phyloP scores from a whole-genome alignment of 352 stramenopile genomes.

The Bremia lactucae region DNA sequence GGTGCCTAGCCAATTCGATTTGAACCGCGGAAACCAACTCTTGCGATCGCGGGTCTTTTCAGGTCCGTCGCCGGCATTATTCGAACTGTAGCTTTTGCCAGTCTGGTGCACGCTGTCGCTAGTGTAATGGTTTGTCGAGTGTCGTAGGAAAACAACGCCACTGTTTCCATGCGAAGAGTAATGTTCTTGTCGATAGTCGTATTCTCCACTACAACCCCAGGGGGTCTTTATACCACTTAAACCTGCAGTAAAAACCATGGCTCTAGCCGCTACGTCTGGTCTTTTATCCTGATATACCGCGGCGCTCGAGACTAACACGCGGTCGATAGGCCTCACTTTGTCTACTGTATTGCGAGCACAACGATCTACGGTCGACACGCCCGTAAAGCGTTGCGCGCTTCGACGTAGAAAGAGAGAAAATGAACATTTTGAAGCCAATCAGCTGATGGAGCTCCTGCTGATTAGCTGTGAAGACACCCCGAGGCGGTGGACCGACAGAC shows the following conservation, averaged over 20 bases:
- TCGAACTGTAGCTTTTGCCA: constrained; percentile 53
- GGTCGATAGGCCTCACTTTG: constrained; percentile 1
- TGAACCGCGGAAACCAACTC: constrained; percentile 83
- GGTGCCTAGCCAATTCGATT: constrained; percentile 80
- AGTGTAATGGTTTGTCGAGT: neutral
- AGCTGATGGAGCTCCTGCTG: constrained; percentile 25
- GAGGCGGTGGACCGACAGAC: constrained; percentile 12
- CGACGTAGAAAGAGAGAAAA: constrained; percentile 25
- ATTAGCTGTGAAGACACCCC: constrained; percentile 24
- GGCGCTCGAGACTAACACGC: constrained; percentile 7
- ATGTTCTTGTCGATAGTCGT: neutral
- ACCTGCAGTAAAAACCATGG: constrained; percentile 2
- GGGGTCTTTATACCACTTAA: neutral
- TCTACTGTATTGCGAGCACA: neutral
- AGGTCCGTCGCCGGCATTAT: constrained; percentile 62
- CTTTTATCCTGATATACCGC: constrained; percentile 8
- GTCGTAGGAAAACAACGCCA: neutral
- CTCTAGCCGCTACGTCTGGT: constrained; percentile 9
- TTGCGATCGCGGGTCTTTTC: constrained; percentile 84
- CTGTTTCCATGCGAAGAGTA: neutral
- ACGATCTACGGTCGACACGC: neutral
- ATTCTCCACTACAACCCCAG: neutral
- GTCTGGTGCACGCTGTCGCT: constrained; percentile 45
- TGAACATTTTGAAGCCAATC: constrained; percentile 26
- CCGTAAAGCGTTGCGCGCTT: constrained; percentile 9